Evolutionary conservation across 768 basidiomycete species (phyloP).

Genomic region (Leccinum boreale): DNA sequence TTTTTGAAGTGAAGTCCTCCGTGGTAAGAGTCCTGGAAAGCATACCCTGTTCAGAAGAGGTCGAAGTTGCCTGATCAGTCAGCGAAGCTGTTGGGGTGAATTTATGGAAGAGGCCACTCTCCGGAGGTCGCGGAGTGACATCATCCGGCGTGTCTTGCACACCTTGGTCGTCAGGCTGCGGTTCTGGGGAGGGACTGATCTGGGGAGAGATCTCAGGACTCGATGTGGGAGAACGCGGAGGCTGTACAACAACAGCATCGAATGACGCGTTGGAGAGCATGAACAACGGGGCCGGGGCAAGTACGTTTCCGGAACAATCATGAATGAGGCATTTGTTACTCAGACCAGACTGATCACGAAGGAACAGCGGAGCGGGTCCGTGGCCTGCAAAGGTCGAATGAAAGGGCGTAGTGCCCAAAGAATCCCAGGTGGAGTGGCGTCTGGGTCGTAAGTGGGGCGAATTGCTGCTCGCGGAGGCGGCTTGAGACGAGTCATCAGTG

Average conservation of each 20-base stretch:
- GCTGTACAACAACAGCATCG: constrained; percentile 6
- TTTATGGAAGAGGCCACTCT: constrained; percentile 8
- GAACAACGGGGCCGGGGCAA: constrained; percentile 16
- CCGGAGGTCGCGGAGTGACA: constrained; percentile 15
- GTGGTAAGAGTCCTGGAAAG: not conserved
- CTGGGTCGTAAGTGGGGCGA: constrained; percentile 18
- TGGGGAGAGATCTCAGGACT: constrained; percentile 6
- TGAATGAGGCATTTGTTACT: not conserved
- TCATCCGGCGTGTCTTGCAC: constrained; percentile 10
- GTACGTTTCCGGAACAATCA: constrained; percentile 4
- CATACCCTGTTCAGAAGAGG: not conserved
- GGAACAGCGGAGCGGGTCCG: constrained; percentile 8
- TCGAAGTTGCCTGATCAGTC: not conserved
- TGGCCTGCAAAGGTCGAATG: constrained; percentile 12
- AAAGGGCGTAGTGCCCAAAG: constrained; percentile 3
- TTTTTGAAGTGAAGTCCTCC: not conserved
- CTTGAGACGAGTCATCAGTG: constrained; percentile 31
- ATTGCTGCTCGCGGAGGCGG: constrained; percentile 23
- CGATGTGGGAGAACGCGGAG: constrained; percentile 2
- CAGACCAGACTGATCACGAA: constrained; percentile 8
- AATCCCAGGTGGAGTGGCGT: constrained; percentile 25
- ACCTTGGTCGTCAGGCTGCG: constrained; percentile 1
- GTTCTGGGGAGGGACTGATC: not conserved
- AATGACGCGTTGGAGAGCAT: constrained; percentile 10
- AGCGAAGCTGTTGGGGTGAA: constrained; percentile 5